Evolutionary conservation across 768 basidiomycete genomes (phyloP), one percentile per base, ranked within the genome.

Genomic region (Mycena polygramma): DNA sequence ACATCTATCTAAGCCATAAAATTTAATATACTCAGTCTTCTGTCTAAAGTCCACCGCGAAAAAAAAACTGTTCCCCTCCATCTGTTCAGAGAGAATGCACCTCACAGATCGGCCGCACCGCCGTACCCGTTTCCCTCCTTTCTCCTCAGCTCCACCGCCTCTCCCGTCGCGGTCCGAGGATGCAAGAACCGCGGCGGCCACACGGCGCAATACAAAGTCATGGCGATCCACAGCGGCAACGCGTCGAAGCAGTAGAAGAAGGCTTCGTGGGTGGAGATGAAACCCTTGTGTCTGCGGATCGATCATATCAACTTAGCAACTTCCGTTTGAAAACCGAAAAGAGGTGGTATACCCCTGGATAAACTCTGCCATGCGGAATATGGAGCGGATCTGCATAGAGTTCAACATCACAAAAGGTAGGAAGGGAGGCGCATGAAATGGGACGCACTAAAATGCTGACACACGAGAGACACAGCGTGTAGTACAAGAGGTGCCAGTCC

Each of bases 401-500:
- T 10, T 30, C 30, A 30, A 30, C 30, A 30, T 30, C 30, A 6
- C 30, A 30, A 30, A n/a, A 30, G 20, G 24, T 64, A n/a, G n/a
- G n/a, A n/a, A n/a, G 8, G 20, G 35, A 46, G 26, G 43, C 24
- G 24, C 22, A 36, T 48, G 37, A 26, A 46, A 7, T 22, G 15
- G 35, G 59, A 65, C 63, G 20, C 14, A 65, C 65, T 57, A 66
- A n/a, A 22, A 70, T 65, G 24, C 41, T 51, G 24, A 70, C 58
- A 41, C 69, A 70, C 14, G 51, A 66, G 5, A 66, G 24, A 45
- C 57, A 66, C n/a, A 62, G 49, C 2, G 62, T 57, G 30, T 65
- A 70, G 51, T 60, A 70, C 41, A 70, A 41, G 17, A 70, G 48
- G 26, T 64, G 63, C 69, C 69, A 70, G 24, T 70, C 57, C 9